Evolutionary conservation across 208 protist genomes (phyloP).

Genomic region (Lotmaria passim): DNA sequence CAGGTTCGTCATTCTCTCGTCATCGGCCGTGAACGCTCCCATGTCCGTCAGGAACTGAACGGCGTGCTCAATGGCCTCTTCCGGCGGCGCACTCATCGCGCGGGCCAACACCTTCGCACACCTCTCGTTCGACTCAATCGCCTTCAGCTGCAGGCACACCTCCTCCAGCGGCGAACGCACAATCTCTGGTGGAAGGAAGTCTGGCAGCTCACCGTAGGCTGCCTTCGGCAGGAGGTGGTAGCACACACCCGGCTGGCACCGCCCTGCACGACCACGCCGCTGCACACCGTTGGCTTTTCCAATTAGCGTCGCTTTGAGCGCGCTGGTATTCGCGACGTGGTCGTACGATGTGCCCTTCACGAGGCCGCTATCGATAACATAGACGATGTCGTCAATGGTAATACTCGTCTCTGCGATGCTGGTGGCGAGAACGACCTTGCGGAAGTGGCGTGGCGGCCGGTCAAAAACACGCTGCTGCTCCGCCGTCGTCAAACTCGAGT

Average conservation of each 20-base stretch:
- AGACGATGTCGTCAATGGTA: slow-evolving; percentile 96
- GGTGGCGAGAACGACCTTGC: slow-evolving; percentile 96
- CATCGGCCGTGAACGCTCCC: slow-evolving; percentile 75
- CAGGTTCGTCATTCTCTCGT: slow-evolving; percentile 80
- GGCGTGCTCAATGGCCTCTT: slow-evolving; percentile 66
- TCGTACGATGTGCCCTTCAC: slow-evolving; percentile 93
- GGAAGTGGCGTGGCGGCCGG: slow-evolving; percentile 63
- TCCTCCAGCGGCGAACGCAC: slow-evolving; percentile 86
- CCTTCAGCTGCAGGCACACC: slow-evolving; percentile 91
- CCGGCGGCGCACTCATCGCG: slow-evolving; percentile 73
- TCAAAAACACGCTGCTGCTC: slow-evolving; percentile 93
- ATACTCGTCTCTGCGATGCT: slow-evolving; percentile 98
- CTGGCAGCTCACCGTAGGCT: slow-evolving; percentile 87
- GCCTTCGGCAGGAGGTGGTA: slow-evolving; percentile 76
- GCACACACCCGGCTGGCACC: slow-evolving; percentile 85
- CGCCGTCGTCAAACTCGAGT: slow-evolving; percentile 88
- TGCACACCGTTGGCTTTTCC: slow-evolving; percentile 89
- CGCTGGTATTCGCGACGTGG: slow-evolving; percentile 71
- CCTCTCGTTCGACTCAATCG: slow-evolving; percentile 77
- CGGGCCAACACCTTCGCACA: slow-evolving; percentile 78
- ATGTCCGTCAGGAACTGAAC: slow-evolving; percentile 85
- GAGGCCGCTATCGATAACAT: slow-evolving; percentile 95
- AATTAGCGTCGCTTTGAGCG: slow-evolving; percentile 79
- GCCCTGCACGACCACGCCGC: slow-evolving; percentile 92
- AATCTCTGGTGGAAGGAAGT: slow-evolving; percentile 93